Conservation (phyloP, 2,329 filamentous ascomycete genomes). For the Diaporthe capsici region DNA sequence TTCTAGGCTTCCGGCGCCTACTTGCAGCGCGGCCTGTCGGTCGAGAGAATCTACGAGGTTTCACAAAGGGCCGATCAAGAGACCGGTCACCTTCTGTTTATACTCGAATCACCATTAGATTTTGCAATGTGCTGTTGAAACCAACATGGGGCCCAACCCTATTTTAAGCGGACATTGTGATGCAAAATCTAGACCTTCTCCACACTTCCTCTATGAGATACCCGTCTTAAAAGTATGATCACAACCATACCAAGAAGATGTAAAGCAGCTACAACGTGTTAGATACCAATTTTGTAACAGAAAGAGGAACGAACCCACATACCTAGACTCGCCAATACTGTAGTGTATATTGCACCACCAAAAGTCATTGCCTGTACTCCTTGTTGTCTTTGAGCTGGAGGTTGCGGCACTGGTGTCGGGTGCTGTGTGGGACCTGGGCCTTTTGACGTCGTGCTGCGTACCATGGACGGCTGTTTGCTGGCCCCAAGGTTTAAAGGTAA, state of each 20-base stretch:
- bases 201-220: neutral
- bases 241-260: neutral
- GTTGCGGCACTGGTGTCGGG: neutral
- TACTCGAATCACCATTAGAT: no score
- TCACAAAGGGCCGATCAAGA: no score
- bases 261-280: neutral
- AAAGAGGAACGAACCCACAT: neutral
- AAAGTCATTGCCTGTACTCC: neutral
- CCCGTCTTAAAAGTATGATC: neutral
- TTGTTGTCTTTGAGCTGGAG: neutral
- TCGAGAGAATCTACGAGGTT: no score
- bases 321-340: slow-evolving; percentile 7
- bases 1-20: no score
- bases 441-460: neutral
- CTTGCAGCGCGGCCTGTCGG: no score
- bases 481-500: neutral
- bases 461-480: neutral
- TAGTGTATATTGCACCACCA: neutral
- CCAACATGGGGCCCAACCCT: no score
- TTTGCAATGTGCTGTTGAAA: no score
- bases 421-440: neutral
- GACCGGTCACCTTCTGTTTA: no score
- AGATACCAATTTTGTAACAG: neutral
- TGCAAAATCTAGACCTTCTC: neutral
- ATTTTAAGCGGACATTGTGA: neutral